phyloP scores from a whole-genome alignment of 2,329 filamentous ascomycete species.

The Trichoderma harzianum region DNA sequence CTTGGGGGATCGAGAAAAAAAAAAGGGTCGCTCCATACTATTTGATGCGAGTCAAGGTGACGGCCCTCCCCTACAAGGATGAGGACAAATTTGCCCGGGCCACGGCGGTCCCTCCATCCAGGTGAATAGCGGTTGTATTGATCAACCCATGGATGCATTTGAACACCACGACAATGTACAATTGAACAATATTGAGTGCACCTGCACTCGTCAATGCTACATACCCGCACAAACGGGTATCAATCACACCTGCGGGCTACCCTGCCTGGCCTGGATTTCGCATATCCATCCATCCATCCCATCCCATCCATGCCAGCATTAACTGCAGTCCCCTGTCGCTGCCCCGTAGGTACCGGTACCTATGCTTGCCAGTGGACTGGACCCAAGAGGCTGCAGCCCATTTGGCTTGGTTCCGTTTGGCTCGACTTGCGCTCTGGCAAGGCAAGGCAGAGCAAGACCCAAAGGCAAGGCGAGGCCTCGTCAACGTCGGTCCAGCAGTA shows the following conservation, averaged over 20 bases:
- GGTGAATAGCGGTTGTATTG: neutral
- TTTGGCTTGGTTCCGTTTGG: neutral
- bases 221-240: neutral
- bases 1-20: neutral
- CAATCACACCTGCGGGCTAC: neutral
- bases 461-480: slow-evolving; percentile 4
- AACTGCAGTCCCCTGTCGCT: neutral
- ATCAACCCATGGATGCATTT: neutral
- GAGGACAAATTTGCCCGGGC: neutral
- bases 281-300: neutral
- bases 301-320: neutral
- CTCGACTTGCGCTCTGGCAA: neutral
- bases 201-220: neutral
- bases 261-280: neutral
- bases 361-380: neutral
- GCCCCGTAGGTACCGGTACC: slow-evolving; percentile 1
- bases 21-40: slow-evolving; percentile 3
- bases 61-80: slow-evolving; percentile 1
- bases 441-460: neutral
- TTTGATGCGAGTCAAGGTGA: slow-evolving; percentile 7
- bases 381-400: slow-evolving; percentile 4
- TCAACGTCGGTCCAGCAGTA: neutral
- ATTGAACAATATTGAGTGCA: neutral
- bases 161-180: neutral
- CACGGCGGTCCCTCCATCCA: neutral